Evolutionary conservation across 371 early-diverging fungal genomes (phyloP), one percentile per base, ranked within the genome.

Genomic region (Batkoa obscura): DNA sequence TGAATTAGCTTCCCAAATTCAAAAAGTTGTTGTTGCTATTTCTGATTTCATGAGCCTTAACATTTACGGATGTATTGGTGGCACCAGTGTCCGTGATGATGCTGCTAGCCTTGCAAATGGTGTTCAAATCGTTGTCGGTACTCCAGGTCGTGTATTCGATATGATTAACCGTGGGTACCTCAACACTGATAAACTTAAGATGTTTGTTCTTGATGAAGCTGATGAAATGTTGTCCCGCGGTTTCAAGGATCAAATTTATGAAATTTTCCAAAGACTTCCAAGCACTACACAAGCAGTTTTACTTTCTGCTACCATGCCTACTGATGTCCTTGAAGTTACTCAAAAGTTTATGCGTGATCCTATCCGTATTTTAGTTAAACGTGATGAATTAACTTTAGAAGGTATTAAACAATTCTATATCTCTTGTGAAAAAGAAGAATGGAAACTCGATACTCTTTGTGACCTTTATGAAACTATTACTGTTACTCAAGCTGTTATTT

Each of bases 191-290:
- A 31, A 70, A 60, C 81, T 94, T 64, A 84, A 85, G 70, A 77
- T 94, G 80, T 86, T 96, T 62, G 84, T 96, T 56, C 79, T 96
- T 42, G 97, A 96, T 72, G 97, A 94, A 71, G 95, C 97, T 49
- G 97, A 96, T 76, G 93, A 94, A 70, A 83, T 96, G 87, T 72
- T 95, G 59, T 84, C 85, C 58, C 80, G 80, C 55, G 94, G 91
- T 64, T 94, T 96, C 76, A 84, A 84, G 71, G 94, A 93, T 43
- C 87, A 92, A 70, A 90, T 96, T 61, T 87, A 92, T 66, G 81
- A 87, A 52, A 80, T 94, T 52, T 94, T 86, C 80, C 84, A 83
- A 60, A 73, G 79, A 55, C 72, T 93, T 57, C 91, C 90, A 57
- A 80, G 83, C 1, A 64, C 59, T 58, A 80, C 88, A 34, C 95